phyloP scores from a whole-genome alignment of 257 asterid genomes.

The Rehmannia glutinosa region DNA sequence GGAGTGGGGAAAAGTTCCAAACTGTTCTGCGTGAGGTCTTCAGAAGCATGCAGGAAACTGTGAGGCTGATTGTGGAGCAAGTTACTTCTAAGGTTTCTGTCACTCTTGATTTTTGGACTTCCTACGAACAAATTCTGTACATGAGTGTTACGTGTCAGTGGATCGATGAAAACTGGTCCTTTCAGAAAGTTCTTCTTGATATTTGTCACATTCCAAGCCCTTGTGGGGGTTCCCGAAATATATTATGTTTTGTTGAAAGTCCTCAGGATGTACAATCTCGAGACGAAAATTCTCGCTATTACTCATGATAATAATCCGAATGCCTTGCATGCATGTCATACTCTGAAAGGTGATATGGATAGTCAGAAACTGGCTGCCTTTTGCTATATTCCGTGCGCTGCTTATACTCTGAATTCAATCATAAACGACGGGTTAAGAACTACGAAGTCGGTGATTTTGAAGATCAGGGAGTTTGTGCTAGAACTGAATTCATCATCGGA shows the following conservation, averaged over 20 bases:
- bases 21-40: conserved; percentile 58
- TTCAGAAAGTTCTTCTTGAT: conserved; percentile 79
- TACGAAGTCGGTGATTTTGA: conserved; percentile 63
- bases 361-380: conserved; percentile 63
- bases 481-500: conserved; percentile 66
- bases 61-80: conserved; percentile 69
- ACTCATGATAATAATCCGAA: conserved; percentile 66
- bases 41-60: conserved; percentile 78
- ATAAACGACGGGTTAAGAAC: conserved; percentile 66
- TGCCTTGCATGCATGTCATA: conserved; percentile 65
- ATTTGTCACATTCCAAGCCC: conserved; percentile 80
- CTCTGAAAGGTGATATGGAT: conserved; percentile 74
- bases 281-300: conserved; percentile 64
- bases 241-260: conserved; percentile 60
- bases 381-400: conserved; percentile 87
- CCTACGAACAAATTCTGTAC: conserved; percentile 78
- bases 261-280: conserved; percentile 65
- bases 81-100: conserved; percentile 72
- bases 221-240: conserved; percentile 66
- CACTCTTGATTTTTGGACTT: conserved; percentile 92
- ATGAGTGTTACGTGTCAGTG: conserved; percentile 90
- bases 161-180: conserved; percentile 88
- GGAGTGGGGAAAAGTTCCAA: conserved; percentile 74
- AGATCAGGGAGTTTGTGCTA: conserved; percentile 83
- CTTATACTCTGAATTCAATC: conserved; percentile 73